Evolutionary conservation across 352 stramenopile species (phyloP).

Genomic region (Saprolegnia diclina): DNA sequence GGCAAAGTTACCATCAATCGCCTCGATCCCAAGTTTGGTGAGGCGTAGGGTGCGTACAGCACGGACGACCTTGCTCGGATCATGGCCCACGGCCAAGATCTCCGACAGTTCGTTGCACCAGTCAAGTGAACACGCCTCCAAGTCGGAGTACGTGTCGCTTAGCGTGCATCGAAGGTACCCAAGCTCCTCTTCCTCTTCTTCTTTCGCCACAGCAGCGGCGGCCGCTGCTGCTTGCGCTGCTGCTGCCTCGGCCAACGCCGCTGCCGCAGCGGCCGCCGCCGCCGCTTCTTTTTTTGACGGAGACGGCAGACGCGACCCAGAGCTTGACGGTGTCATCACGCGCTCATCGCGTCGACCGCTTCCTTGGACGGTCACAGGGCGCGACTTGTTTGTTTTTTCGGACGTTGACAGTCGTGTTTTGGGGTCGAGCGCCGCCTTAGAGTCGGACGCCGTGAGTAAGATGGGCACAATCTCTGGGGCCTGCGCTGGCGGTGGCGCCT

Average conservation of each 20-base stretch:
- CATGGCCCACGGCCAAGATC: background rate
- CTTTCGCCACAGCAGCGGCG: background rate
- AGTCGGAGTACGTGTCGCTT: constrained; percentile 19
- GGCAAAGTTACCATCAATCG: constrained; percentile 11
- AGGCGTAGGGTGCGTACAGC: constrained; percentile 16
- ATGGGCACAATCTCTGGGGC: background rate
- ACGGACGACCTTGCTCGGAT: background rate
- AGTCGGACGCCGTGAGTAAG: constrained; percentile 6
- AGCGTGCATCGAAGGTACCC: constrained; percentile 16
- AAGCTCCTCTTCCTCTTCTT: background rate
- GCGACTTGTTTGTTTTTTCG: background rate
- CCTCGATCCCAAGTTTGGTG: constrained; percentile 20
- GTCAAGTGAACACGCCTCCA: constrained; percentile 23
- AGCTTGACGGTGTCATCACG: constrained; percentile 11
- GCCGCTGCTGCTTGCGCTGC: background rate
- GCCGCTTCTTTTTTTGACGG: constrained; percentile 9
- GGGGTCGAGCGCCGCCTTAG: background rate
- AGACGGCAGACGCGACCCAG: background rate
- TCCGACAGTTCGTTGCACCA: constrained; percentile 22
- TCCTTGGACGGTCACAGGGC: background rate
- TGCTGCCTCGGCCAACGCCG: background rate
- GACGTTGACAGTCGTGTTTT: background rate
- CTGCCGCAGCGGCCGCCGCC: background rate
- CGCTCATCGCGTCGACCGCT: background rate
- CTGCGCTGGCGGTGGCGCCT: background rate